Conservation (phyloP, 768 basidiomycete genomes). For the Hygrophorus russula region DNA sequence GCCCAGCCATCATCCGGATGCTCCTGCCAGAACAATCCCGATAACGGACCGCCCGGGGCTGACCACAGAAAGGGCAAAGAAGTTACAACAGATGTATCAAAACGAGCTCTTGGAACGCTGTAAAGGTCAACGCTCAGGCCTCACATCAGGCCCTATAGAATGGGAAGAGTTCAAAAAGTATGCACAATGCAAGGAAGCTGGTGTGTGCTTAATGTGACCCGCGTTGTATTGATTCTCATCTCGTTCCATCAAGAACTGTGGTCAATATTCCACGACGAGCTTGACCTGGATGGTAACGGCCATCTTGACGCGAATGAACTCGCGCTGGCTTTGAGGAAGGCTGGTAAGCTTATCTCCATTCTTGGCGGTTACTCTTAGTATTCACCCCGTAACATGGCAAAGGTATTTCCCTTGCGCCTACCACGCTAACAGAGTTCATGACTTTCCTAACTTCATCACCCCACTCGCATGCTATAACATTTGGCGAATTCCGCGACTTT, state of each 20-base stretch:
- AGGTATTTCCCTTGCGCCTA: slow-evolving; percentile 65
- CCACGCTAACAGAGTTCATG: slow-evolving; percentile 76
- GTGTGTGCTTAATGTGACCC: slow-evolving; percentile 30
- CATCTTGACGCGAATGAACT: slow-evolving; percentile 50
- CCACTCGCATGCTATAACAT: slow-evolving; percentile 58
- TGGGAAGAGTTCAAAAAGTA: slow-evolving; percentile 71
- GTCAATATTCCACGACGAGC: slow-evolving; percentile 82
- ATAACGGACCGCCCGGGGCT: slow-evolving; percentile 17
- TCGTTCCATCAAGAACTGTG: slow-evolving; percentile 56
- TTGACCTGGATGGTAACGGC: slow-evolving; percentile 86
- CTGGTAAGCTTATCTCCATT: slow-evolving; percentile 38
- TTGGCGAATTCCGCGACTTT: slow-evolving; percentile 84
- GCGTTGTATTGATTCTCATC: slow-evolving; percentile 6
- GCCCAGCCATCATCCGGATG: slow-evolving; percentile 13
- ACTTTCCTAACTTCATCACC: slow-evolving; percentile 62
- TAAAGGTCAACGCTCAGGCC: slow-evolving; percentile 30
- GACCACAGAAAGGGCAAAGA: slow-evolving; percentile 52
- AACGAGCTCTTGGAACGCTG: slow-evolving; percentile 58
- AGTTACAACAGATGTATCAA: slow-evolving; percentile 62
- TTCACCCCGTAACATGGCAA: slow-evolving; percentile 7
- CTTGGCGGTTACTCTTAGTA: slow-evolving; percentile 8
- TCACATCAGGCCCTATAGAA: slow-evolving; percentile 34
- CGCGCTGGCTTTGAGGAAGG: slow-evolving; percentile 40
- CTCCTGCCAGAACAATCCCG: slow-evolving; percentile 4
- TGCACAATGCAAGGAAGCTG: slow-evolving; percentile 71